Conservation (phyloP, 441 rosid genomes). For the Erodium moschatum region DNA sequence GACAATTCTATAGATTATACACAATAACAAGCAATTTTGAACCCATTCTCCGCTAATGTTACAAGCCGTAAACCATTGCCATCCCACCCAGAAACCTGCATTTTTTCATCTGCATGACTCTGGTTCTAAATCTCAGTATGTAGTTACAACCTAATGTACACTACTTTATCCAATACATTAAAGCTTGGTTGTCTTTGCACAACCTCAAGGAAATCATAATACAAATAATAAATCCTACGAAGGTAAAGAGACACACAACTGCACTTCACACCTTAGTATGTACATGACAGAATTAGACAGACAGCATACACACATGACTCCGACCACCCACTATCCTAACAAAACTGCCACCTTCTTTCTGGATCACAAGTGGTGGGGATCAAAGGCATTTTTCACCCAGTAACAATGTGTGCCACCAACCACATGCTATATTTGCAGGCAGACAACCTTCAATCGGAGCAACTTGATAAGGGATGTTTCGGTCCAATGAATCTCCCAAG, state of each 20-base stretch:
- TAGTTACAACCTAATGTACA: background rate
- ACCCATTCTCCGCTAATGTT: too few relatives aligned
- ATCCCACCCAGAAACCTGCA: background rate
- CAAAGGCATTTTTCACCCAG: constrained; percentile 51
- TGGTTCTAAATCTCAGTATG: background rate
- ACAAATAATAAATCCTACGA: background rate
- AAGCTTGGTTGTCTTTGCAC: background rate
- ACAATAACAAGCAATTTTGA: too few relatives aligned
- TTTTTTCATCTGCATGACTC: background rate
- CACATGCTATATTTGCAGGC: constrained; percentile 68
- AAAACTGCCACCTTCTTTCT: background rate
- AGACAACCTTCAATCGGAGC: constrained; percentile 41
- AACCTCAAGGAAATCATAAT: background rate
- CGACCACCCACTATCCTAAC: background rate
- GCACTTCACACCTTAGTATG: background rate
- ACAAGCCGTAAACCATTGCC: too few relatives aligned
- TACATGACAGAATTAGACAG: background rate
- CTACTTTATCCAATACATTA: background rate
- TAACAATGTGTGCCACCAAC: constrained; percentile 98
- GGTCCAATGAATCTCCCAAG: constrained; percentile 71
- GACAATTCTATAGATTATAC: too few relatives aligned
- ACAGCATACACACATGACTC: background rate
- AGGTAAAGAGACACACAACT: background rate
- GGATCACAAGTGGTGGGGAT: constrained; percentile 13
- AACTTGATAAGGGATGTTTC: constrained; percentile 66